Base-by-base conservation (phyloP, 257 asterid genomes). In the Solanum appendiculatum region DNA sequence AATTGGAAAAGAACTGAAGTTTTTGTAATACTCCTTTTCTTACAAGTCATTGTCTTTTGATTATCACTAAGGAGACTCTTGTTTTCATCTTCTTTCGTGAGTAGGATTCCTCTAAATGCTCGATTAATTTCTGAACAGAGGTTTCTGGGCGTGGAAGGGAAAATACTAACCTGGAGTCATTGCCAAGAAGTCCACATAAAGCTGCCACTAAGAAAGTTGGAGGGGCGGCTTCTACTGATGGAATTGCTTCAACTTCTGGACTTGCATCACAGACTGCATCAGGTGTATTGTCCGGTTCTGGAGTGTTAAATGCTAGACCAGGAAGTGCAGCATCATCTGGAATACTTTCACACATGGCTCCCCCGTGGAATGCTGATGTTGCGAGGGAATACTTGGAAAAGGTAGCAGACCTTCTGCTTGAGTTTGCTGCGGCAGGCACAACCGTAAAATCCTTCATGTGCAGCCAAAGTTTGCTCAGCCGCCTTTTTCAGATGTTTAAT, bases 251-350 rank as follows among this genome's bases (percentile, higher is more conserved):
- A 14, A 88, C 95, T 34, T 92, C 94, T 73, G 98, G 98, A 84
- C 80, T 94, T 87, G 95, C 94, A 84, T 96, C 98, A 63, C 98
- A 93, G 87, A 92, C 95, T 82, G 98, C 97, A 87, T 97, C 99
- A 46, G 98, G 99, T 37, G 98, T 96, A 91, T 93, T 97, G 82
- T 96, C 99, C 74, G 99, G 98, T 87, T 97, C 99, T 58, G 99
- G 99, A 88, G 98, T 96, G 90, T 87, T 97, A 87, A 95, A 96
- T 92, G 99, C 98, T 90, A 95, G 98, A 90, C 96, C 98, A 34
- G 99, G 98, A 83, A 97, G 99, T 89, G 96, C 99, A 8, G 91
- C 98, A 73, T 96, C 99, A 54, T 97, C 99, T 56, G 99, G 99
- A 86, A 90, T 95, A 42, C 99, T 94, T 82, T 92, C 98, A 80